Evolutionary conservation across 1,139 yeast genomes (phyloP).

Genomic region (Arxiozyma telluris): DNA sequence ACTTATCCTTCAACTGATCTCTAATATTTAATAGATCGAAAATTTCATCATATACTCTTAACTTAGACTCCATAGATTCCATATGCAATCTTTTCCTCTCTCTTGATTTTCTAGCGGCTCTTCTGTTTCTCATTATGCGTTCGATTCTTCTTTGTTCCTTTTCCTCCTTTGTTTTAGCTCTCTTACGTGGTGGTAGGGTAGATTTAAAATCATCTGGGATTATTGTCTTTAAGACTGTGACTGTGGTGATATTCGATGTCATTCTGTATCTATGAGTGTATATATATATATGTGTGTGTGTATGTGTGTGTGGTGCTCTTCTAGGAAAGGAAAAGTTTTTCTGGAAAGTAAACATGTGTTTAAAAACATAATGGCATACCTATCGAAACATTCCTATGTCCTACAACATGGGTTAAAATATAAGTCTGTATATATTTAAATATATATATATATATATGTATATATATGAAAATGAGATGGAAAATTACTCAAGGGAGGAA

Average conservation of each 20-base stretch:
- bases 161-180: constrained; percentile 94
- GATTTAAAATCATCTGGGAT: constrained; percentile 20
- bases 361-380: too few species aligned
- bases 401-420: too few species aligned
- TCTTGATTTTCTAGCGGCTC: constrained; percentile 95
- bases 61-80: constrained; percentile 59
- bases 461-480: neutral
- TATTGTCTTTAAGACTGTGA: neutral
- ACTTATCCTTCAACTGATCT: constrained; percentile 16
- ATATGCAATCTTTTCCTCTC: constrained; percentile 93
- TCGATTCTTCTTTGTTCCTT: constrained; percentile 94
- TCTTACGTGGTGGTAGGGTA: constrained; percentile 82
- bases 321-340: too few species aligned
- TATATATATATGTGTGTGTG: constrained; percentile 6
- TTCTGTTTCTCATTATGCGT: constrained; percentile 83
- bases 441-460: neutral
- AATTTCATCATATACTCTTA: constrained; percentile 25
- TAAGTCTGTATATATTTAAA: neutral
- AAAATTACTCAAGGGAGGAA: too few species aligned
- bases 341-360: too few species aligned
- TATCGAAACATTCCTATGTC: too few species aligned
- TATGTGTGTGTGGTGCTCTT: constrained; percentile 2
- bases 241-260: neutral
- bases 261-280: neutral
- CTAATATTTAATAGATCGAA: constrained; percentile 9